Evolutionary conservation across 192 early-diverging fungal species (phyloP).

Genomic region (Entomortierella beljakovae): DNA sequence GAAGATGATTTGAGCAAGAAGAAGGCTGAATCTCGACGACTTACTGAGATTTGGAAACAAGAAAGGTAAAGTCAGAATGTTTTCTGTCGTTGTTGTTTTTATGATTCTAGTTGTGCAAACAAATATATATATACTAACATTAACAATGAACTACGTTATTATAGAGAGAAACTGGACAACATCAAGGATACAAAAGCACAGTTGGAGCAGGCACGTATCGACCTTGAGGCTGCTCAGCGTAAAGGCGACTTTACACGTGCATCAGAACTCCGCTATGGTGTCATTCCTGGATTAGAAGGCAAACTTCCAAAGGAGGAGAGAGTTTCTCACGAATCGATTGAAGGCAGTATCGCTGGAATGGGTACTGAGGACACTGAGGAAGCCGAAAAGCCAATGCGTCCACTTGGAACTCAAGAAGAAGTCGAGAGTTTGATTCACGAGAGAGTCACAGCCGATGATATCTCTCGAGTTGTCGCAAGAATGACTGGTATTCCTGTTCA

Average conservation of each 20-base stretch:
- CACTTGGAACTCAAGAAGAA: conserved; percentile 45
- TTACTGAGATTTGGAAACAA: conserved; percentile 73
- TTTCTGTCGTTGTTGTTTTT: not conserved
- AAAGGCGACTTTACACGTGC: conserved; percentile 78
- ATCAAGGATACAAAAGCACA: conserved; percentile 76
- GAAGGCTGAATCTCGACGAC: conserved; percentile 64
- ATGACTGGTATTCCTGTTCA: conserved; percentile 87
- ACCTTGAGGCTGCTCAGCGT: conserved; percentile 80
- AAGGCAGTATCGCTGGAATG: conserved; percentile 45
- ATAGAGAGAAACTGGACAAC: conserved; percentile 68
- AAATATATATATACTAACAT: not conserved
- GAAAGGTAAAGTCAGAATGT: conserved; percentile 60
- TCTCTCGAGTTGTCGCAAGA: conserved; percentile 77
- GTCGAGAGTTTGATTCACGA: conserved; percentile 77
- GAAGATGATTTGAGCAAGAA: conserved; percentile 70
- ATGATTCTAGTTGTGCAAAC: not conserved
- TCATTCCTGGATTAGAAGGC: conserved; percentile 78
- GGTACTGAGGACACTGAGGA: conserved; percentile 11
- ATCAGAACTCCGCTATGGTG: conserved; percentile 82
- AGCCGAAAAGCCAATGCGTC: conserved; percentile 18
- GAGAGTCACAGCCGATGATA: conserved; percentile 82
- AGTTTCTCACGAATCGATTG: conserved; percentile 57
- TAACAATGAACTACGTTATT: not conserved
- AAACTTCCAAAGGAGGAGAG: conserved; percentile 66
- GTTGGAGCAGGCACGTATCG: conserved; percentile 79